Evolutionary conservation across 495 filamentous ascomycete genomes (phyloP).

Genomic region (Penicillium canariense): DNA sequence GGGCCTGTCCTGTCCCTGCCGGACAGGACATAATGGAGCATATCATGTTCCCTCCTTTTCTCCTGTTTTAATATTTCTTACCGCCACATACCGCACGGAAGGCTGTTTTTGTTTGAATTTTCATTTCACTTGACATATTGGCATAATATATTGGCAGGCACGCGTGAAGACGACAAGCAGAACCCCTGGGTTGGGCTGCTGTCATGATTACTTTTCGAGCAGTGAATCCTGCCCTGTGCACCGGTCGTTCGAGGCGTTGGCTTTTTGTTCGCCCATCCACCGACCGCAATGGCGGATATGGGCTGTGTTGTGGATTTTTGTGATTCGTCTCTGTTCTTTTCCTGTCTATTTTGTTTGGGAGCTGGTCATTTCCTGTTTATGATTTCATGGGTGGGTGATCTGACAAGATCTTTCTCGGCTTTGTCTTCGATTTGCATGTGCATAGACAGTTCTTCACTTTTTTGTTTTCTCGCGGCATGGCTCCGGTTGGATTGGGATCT

Average conservation of each 20-base stretch:
- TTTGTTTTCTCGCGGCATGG: slow-evolving; percentile 19
- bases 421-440: slow-evolving; percentile 12
- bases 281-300: no score
- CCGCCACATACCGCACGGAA: slow-evolving; percentile 21
- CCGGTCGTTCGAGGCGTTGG: slow-evolving; percentile 13
- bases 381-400: slow-evolving; percentile 24
- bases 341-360: slow-evolving; percentile 11
- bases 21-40: neutral
- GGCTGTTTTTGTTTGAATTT: slow-evolving; percentile 7
- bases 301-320: slow-evolving; percentile 5
- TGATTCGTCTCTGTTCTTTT: slow-evolving; percentile 8
- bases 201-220: slow-evolving; percentile 9
- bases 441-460: slow-evolving; percentile 32
- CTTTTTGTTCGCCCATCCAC: no score
- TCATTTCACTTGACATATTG: slow-evolving; percentile 7
- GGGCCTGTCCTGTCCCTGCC: neutral
- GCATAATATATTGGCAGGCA: slow-evolving; percentile 20
- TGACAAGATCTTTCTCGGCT: slow-evolving; percentile 10
- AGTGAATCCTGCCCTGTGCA: neutral
- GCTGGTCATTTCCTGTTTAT: slow-evolving; percentile 9
- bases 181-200: slow-evolving; percentile 13
- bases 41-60: slow-evolving; percentile 8
- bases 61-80: slow-evolving; percentile 31
- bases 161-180: slow-evolving; percentile 13
- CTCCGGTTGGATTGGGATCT: slow-evolving; percentile 8